Evolutionary conservation across 1,284 basidiomycete species (phyloP).

Genomic region (Peniophora sp.): DNA sequence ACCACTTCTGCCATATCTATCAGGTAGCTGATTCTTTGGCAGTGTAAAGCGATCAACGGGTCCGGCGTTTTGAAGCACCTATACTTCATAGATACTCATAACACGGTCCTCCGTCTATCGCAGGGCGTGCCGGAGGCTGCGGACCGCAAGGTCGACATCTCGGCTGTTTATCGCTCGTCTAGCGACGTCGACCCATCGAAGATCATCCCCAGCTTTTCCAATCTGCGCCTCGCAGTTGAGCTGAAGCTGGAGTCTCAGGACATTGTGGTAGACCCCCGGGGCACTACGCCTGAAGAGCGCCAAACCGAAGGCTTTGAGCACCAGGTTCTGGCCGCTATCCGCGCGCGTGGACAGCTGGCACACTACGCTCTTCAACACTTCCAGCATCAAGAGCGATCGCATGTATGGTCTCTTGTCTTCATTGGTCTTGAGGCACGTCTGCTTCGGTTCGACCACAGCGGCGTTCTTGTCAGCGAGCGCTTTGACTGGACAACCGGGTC

Average conservation of each 20-base stretch:
- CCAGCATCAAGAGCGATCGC: neutral
- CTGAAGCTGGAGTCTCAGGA: neutral
- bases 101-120: too few relatives aligned
- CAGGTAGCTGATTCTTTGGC: too few relatives aligned
- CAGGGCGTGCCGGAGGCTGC: too few relatives aligned
- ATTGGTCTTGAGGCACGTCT: slow-evolving; percentile 1
- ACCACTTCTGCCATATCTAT: too few relatives aligned
- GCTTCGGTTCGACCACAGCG: slow-evolving; percentile 5
- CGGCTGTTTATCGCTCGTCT: too few relatives aligned
- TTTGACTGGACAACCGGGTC: neutral
- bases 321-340: neutral
- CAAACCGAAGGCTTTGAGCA: neutral
- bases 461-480: neutral
- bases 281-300: neutral
- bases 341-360: neutral
- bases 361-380: neutral
- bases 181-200: neutral
- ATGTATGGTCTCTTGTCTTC: slow-evolving; percentile 1
- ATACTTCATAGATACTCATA: too few relatives aligned
- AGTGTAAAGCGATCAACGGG: too few relatives aligned
- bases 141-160: too few relatives aligned
- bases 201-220: too few relatives aligned
- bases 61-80: too few relatives aligned
- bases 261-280: neutral
- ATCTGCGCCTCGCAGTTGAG: too few relatives aligned